Percentiles rank a stretch among this genome's conserved stretches.
Conservation (phyloP, 2,329 filamentous ascomycete species). For the Neofusicoccum umdonicola region DNA sequence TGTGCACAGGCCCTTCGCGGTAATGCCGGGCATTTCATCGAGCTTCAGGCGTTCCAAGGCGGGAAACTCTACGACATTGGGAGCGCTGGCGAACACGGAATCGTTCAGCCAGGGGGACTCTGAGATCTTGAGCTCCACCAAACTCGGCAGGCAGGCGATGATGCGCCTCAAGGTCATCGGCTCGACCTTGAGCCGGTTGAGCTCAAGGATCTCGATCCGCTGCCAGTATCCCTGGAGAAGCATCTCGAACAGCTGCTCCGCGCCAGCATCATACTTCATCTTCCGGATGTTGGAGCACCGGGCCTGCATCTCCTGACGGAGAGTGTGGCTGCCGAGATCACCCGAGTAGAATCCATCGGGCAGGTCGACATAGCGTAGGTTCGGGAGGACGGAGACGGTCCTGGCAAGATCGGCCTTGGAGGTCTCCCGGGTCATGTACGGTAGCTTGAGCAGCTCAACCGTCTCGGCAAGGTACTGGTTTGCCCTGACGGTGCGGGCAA, state of each 20-base stretch:
- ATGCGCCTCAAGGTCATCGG: constrained; percentile 68
- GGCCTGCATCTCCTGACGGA: constrained; percentile 81
- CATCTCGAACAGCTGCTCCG: constrained; percentile 72
- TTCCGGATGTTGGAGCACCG: constrained; percentile 81
- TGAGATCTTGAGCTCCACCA: constrained; percentile 73
- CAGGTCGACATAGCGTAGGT: constrained; percentile 84
- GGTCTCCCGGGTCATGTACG: constrained; percentile 92
- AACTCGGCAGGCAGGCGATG: constrained; percentile 62
- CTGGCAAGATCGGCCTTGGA: constrained; percentile 81
- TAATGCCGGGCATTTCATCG: constrained; percentile 69
- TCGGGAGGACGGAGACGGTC: constrained; percentile 79
- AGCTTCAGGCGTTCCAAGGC: constrained; percentile 71
- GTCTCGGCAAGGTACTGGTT: constrained; percentile 67
- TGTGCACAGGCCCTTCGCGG: constrained; percentile 64
- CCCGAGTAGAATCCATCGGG: constrained; percentile 85
- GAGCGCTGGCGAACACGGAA: constrained; percentile 66
- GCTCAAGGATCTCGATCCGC: constrained; percentile 69
- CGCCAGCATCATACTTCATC: constrained; percentile 79
- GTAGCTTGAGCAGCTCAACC: constrained; percentile 80
- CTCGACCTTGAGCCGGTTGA: constrained; percentile 67
- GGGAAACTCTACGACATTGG: constrained; percentile 70
- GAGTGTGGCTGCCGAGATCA: constrained; percentile 68
- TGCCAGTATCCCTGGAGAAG: constrained; percentile 68
- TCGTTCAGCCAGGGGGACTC: constrained; percentile 71
- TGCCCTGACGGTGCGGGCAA: constrained; percentile 79